These are phyloP conservation scores for Tuber melanosporum DNA, from an alignment of 495 filamentous ascomycete species.

Conservation along the genomic window DNA sequence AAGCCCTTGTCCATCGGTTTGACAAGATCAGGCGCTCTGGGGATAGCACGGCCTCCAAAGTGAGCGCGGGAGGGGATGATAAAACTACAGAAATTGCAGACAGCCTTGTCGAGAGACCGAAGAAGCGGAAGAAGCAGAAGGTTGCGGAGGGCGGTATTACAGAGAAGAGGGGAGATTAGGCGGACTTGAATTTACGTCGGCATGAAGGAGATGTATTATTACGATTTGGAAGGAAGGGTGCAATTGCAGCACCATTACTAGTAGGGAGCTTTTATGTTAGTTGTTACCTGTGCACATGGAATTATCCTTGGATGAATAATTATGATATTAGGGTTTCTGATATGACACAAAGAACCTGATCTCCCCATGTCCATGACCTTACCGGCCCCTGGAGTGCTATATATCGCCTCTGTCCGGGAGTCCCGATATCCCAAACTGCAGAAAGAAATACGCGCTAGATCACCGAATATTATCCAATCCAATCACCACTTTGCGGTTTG, in stretches of 20 bases:
- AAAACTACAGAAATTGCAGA: not conserved
- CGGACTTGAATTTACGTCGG: not conserved
- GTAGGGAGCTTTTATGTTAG: not conserved
- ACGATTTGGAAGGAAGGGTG: not conserved
- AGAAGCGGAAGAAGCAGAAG: slow-evolving; percentile 12
- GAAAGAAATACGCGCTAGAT: not conserved
- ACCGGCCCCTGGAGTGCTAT: not conserved
- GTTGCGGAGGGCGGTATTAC: slow-evolving; percentile 3
- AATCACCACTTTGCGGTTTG: not conserved
- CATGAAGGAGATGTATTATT: not conserved
- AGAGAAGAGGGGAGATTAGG: not conserved
- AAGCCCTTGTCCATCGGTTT: slow-evolving; percentile 2
- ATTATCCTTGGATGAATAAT: not conserved
- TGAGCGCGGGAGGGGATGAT: not conserved
- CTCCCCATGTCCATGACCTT: not conserved
- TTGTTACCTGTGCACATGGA: not conserved
- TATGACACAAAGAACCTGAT: not conserved
- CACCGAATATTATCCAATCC: not conserved
- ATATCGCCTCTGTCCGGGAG: not conserved
- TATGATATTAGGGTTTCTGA: not conserved
- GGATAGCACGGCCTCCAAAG: not conserved
- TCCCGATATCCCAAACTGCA: not conserved
- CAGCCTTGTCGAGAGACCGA: not conserved
- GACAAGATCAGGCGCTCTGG: not conserved
- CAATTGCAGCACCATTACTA: not conserved